phyloP scores from a whole-genome alignment of 2,329 filamentous ascomycete genomes.

The Colletotrichum lentis region DNA sequence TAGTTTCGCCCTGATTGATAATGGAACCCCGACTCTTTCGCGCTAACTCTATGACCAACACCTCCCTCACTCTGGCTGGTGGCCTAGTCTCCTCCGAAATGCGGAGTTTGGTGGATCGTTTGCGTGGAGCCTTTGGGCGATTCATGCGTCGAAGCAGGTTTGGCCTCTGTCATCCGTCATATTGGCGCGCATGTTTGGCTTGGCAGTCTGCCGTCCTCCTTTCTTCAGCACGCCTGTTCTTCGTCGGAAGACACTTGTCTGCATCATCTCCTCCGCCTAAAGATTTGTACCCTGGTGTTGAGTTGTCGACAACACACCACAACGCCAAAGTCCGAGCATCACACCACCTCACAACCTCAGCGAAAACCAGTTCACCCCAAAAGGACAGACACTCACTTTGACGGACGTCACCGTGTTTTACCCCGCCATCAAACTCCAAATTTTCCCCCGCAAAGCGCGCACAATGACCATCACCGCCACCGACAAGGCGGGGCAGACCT shows the following conservation, averaged over 20 bases:
- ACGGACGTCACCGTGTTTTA: not conserved
- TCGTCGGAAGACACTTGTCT: not conserved
- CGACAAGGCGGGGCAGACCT: conserved; percentile 14
- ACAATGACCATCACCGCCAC: conserved; percentile 8
- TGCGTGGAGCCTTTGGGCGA: not conserved
- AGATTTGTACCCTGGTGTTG: not conserved
- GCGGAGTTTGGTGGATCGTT: conserved; percentile 27
- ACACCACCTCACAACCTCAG: too few relatives aligned
- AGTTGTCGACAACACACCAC: too few relatives aligned
- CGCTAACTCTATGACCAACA: too few relatives aligned
- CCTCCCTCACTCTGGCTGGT: too few relatives aligned
- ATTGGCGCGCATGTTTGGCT: not conserved
- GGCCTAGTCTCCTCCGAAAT: not conserved
- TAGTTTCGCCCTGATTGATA: too few relatives aligned
- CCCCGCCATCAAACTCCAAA: not conserved
- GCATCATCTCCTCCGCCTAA: not conserved
- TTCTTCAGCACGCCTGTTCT: too few relatives aligned
- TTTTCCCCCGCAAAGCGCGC: conserved; percentile 13
- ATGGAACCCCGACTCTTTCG: too few relatives aligned
- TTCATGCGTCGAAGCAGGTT: conserved; percentile 2
- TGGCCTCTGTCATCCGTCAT: not conserved
- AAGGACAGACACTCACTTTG: too few relatives aligned
- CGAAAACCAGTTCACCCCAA: too few relatives aligned
- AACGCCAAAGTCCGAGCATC: too few relatives aligned
- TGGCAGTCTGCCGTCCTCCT: not conserved